A percentile compares a stretch with the other conserved stretches of the same genome.
phyloP scores from a whole-genome alignment of 768 basidiomycete genomes.

The Multifurca ochricompacta region DNA sequence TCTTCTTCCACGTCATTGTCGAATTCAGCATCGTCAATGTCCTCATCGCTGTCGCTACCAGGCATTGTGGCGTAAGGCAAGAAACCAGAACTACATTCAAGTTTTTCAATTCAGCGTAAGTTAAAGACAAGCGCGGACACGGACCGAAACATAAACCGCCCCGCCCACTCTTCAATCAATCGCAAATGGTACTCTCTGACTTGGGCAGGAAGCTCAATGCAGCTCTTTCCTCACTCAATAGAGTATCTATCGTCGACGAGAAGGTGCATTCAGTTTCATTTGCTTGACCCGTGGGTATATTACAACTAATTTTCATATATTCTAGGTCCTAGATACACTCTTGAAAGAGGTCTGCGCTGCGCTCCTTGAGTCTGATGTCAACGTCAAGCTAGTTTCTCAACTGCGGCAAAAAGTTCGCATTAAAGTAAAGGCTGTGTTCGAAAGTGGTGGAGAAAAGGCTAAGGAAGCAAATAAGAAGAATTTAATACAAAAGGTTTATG shows the following conservation, averaged over 20 bases:
- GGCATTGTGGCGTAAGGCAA: slow-evolving; percentile 39
- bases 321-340: slow-evolving; percentile 84
- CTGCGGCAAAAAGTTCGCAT: slow-evolving; percentile 84
- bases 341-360: slow-evolving; percentile 95
- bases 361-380: slow-evolving; percentile 93
- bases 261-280: slow-evolving; percentile 44
- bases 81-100: not conserved
- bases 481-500: slow-evolving; percentile 90
- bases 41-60: slow-evolving; percentile 41
- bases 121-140: slow-evolving; percentile 1
- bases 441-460: slow-evolving; percentile 58
- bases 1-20: slow-evolving; percentile 20
- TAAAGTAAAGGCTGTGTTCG: slow-evolving; percentile 78
- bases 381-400: slow-evolving; percentile 89
- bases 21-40: slow-evolving; percentile 42
- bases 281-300: not conserved
- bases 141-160: not conserved
- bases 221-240: slow-evolving; percentile 83
- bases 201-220: slow-evolving; percentile 90
- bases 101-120: too few species aligned
- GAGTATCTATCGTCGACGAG: slow-evolving; percentile 84
- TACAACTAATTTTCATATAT: too few species aligned
- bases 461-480: slow-evolving; percentile 80
- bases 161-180: slow-evolving; percentile 21
- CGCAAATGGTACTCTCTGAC: slow-evolving; percentile 97